These are phyloP conservation scores for Diaporthe humulicola DNA, from an alignment of 2,329 filamentous ascomycete genomes.

Conservation along the genomic window DNA sequence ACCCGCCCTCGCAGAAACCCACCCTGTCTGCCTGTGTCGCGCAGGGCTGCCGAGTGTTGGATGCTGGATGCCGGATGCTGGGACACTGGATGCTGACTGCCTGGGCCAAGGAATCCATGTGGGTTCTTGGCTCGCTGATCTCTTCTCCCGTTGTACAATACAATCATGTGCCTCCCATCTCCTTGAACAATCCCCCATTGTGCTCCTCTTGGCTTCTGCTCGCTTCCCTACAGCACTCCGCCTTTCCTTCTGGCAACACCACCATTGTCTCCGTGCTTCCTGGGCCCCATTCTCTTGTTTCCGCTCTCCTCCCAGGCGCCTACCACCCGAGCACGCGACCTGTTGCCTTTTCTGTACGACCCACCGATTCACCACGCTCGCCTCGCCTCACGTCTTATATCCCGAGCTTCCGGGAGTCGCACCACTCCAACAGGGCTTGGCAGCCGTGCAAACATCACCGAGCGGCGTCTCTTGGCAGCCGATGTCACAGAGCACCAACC, in stretches of 20 bases:
- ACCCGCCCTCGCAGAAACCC: slow-evolving; percentile 2
- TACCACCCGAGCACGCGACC: not conserved
- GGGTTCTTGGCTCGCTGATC: slow-evolving; percentile 14
- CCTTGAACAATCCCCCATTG: slow-evolving; percentile 1
- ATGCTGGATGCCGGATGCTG: not conserved
- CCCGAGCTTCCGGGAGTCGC: slow-evolving; percentile 14
- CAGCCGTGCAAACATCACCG: slow-evolving; percentile 4
- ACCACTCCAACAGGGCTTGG: slow-evolving; percentile 22
- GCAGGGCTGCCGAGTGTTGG: slow-evolving; percentile 6
- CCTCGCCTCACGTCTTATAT: not conserved
- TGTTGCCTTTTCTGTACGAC: not conserved
- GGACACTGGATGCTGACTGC: not conserved
- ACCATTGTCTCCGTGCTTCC: slow-evolving; percentile 25
- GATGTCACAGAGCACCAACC: slow-evolving; percentile 4
- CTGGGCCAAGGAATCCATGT: slow-evolving; percentile 7
- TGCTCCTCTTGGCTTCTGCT: slow-evolving; percentile 7
- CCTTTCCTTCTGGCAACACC: slow-evolving; percentile 16
- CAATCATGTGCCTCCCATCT: slow-evolving; percentile 15
- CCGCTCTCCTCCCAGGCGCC: not conserved
- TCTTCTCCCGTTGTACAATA: slow-evolving; percentile 18
- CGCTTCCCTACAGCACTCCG: slow-evolving; percentile 6
- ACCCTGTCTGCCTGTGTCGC: not conserved
- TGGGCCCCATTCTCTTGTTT: not conserved
- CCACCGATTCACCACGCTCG: not conserved
- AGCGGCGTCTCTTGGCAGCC: slow-evolving; percentile 10